These are phyloP conservation scores for Bimuria novae-zelandiae DNA, from an alignment of 2,329 filamentous ascomycete species.

Conservation along the genomic window DNA sequence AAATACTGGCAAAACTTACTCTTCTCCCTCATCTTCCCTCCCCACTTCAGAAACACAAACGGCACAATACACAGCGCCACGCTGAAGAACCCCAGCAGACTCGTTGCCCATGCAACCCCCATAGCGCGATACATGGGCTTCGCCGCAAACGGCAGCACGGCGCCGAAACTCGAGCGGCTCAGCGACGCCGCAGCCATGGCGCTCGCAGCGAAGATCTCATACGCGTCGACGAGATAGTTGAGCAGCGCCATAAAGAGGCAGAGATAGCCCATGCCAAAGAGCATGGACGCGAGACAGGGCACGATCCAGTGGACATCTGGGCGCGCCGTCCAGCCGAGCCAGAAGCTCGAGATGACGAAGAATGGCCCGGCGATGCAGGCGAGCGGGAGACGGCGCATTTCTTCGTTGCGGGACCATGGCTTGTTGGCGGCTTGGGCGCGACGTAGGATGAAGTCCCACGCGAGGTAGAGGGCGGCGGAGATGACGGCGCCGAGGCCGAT, in stretches of 20 bases:
- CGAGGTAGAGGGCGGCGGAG: conserved; percentile 64
- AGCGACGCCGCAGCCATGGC: conserved; percentile 54
- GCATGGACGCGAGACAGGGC: conserved; percentile 29
- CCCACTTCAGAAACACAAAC: conserved; percentile 49
- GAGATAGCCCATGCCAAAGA: conserved; percentile 37
- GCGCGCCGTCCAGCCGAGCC: conserved; percentile 43
- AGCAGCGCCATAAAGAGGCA: conserved; percentile 54
- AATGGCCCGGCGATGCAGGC: conserved; percentile 72
- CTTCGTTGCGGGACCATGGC: conserved; percentile 64
- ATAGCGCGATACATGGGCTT: conserved; percentile 47
- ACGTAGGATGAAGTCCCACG: conserved; percentile 65
- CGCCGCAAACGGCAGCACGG: conserved; percentile 52
- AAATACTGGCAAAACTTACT: conserved; percentile 66
- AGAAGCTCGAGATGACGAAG: conserved; percentile 49
- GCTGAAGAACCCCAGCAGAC: conserved; percentile 50
- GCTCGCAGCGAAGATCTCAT: conserved; percentile 54
- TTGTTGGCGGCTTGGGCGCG: conserved; percentile 54
- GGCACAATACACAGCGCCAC: conserved; percentile 47
- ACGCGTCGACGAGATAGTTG: conserved; percentile 56
- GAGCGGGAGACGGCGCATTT: conserved; percentile 72
- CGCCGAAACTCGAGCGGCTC: conserved; percentile 52
- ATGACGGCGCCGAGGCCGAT: conserved; percentile 67
- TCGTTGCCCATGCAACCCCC: conserved; percentile 51
- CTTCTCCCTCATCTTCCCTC: conserved; percentile 42
- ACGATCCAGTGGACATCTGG: conserved; percentile 41